Base-by-base conservation (phyloP, 2,329 filamentous ascomycete genomes). In the Hortaea sp. region DNA sequence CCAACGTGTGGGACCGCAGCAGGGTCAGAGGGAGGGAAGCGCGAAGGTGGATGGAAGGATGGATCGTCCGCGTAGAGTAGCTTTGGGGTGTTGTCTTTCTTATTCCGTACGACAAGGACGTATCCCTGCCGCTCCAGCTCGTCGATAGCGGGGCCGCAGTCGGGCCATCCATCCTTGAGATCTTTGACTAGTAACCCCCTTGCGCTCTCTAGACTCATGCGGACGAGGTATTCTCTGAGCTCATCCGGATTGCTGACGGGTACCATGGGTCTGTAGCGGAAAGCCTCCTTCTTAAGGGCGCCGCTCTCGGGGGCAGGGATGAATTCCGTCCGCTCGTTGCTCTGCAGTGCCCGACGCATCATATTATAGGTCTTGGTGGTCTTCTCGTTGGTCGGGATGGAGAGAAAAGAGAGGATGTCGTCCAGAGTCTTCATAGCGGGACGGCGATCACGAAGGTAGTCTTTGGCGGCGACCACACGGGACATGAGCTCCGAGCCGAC, bases 121-220 rank as follows among this genome's bases (percentile, higher is more conserved):
- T 84, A 83, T 60, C 89, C 83, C 63, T 85, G 78, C 37, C 68
- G 69, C 70, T 95, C 90, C 43, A 98, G 75, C 55, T 78, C 74
- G 52, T 84, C 78, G 63, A 98, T 84, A 7, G 84, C 78, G 13
- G 83, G 78, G 50, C 89, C 81, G 60, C 88, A 94, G 57, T 84
- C 82, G 27, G 84, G 81, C 92, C 92, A 98, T 52, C 92, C 92
- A 63, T 98, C 92, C 68, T 95, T 94, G 51, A 98, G 77, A 58
- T 95, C 88, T 64, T 88, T 88, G 52, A 97, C 87, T 34, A 76
- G 76, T 45, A 97, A 78, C 9, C 87, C 88, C 53, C 84, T 81
- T 1, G 87, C 85, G 49, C 88, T 88, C 44, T 79, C 80, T 67
- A 89, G 88, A 45, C 76, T 75, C 32, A 35, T 35, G n/a, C 32